Base-by-base conservation (phyloP, 163 green algal genomes). In the Scenedesmus sp. region DNA sequence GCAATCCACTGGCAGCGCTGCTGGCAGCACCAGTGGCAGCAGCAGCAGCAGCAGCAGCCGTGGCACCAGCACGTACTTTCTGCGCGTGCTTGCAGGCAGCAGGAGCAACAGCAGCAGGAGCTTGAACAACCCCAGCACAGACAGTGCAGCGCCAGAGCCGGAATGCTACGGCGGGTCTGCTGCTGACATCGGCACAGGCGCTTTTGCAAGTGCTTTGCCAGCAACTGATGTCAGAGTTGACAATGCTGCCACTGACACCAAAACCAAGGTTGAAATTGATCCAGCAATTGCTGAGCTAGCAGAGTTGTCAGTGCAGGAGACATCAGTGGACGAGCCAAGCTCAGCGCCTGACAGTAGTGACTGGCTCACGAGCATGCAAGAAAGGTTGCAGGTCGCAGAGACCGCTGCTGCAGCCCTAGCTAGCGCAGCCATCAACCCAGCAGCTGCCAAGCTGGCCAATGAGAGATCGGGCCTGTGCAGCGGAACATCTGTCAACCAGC, bases 31-130 rank as follows among this genome's bases (percentile, higher is more conserved):
- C 49, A 87, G 81, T 78, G 81, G 59, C 59, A 33, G 16, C 73
- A 56, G 40, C 73, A 82, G 40, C 76, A 83, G 76, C 24, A 13
- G 10, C 15, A 13, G 15, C 49, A 56, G 49, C n/a, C n/a, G n/a
- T n/a, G 24, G 24, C 40, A 12, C 40, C 22, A 53, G 51, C 51
- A 53, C 42, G 10, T 87, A 87, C 82, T 78, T 87, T 56, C 33
- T 81, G 20, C 76, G 68, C 6, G n/a, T 88, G 22, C 37, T 59
- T 26, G 56, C 59, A 65, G 33, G 59, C n/a, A 80, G 83, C 83
- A 59, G 83, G 20, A 80, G 20, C 59, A 81, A 20, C 49, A 88
- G 83, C 42, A 43, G 83, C 49, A 61, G 82, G 5, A 49, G 81
- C 65, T 40, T 26, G 30, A 76, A 3, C 30, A 18, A 76, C 6